Evolutionary conservation across 345 rosid genomes (phyloP).

Genomic region (Chamaenerion angustifolium): DNA sequence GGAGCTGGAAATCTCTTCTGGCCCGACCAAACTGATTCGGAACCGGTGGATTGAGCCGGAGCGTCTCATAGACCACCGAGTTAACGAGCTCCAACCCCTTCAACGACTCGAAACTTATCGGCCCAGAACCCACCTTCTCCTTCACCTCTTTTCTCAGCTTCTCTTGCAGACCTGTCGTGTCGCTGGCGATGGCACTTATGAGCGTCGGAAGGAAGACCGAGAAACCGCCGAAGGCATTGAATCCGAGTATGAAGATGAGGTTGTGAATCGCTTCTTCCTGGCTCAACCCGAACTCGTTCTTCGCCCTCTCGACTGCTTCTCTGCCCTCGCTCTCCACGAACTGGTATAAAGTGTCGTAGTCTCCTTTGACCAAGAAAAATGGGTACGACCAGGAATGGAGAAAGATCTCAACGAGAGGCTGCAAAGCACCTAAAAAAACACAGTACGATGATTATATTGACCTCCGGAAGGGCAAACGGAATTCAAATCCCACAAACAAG

Average conservation of each 20-base stretch:
- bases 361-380: slow-evolving; percentile 35
- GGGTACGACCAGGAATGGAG: slow-evolving; percentile 81
- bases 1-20: slow-evolving; percentile 55
- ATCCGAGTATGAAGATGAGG: slow-evolving; percentile 53
- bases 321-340: slow-evolving; percentile 39
- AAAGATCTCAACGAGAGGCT: slow-evolving; percentile 59
- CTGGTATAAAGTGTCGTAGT: slow-evolving; percentile 34
- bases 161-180: slow-evolving; percentile 43
- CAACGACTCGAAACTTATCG: slow-evolving; percentile 41
- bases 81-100: slow-evolving; percentile 56
- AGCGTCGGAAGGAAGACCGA: slow-evolving; percentile 42
- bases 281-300: slow-evolving; percentile 45
- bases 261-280: slow-evolving; percentile 51
- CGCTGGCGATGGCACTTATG: slow-evolving; percentile 23
- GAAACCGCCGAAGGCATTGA: slow-evolving; percentile 86
- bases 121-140: slow-evolving; percentile 15
- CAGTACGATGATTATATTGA: too few relatives aligned
- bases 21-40: slow-evolving; percentile 60
- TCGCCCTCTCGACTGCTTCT: slow-evolving; percentile 33
- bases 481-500: too few relatives aligned
- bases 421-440: slow-evolving; percentile 8
- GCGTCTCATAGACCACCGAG: slow-evolving; percentile 66
- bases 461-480: too few relatives aligned
- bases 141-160: slow-evolving; percentile 39
- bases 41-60: slow-evolving; percentile 70